Evolutionary conservation across 306 rosid genomes (phyloP).

Genomic region (Alnus glutinosa): DNA sequence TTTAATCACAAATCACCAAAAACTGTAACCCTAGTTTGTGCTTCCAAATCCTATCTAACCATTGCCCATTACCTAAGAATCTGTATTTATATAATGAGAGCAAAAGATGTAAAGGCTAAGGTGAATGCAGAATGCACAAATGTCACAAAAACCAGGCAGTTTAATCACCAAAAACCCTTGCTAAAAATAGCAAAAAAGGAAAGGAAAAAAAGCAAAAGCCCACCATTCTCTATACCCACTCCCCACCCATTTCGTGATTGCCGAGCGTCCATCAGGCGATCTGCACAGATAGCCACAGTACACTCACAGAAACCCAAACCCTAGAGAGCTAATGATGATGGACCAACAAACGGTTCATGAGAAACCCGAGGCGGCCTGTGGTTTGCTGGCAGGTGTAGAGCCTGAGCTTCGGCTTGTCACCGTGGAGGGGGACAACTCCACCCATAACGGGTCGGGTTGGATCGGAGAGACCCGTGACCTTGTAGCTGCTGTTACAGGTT

Average conservation of each 20-base stretch:
- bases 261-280: constrained; percentile 58
- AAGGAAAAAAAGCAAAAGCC: constrained; percentile 3
- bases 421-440: constrained; percentile 35
- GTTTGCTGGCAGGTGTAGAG: constrained; percentile 59
- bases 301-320: constrained; percentile 59
- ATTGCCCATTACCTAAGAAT: constrained; percentile 27
- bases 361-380: constrained; percentile 74
- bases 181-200: constrained; percentile 58
- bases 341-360: constrained; percentile 36
- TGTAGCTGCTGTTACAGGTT: constrained; percentile 37
- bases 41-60: constrained; percentile 39
- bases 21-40: constrained; percentile 24
- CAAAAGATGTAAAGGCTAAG: constrained; percentile 40
- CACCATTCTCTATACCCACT: constrained; percentile 41
- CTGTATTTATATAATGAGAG: constrained; percentile 26
- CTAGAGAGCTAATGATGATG: constrained; percentile 56
- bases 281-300: constrained; percentile 41
- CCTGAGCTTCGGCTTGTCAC: constrained; percentile 40
- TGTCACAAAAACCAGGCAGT: constrained; percentile 61
- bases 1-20: constrained; percentile 20
- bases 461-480: constrained; percentile 37
- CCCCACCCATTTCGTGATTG: constrained; percentile 74
- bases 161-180: constrained; percentile 42
- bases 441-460: constrained; percentile 45
- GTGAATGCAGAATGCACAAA: constrained; percentile 77